These are phyloP conservation scores for Ophiostoma tasmaniense DNA, from an alignment of 2,329 filamentous ascomycete genomes.

Conservation along the genomic window DNA sequence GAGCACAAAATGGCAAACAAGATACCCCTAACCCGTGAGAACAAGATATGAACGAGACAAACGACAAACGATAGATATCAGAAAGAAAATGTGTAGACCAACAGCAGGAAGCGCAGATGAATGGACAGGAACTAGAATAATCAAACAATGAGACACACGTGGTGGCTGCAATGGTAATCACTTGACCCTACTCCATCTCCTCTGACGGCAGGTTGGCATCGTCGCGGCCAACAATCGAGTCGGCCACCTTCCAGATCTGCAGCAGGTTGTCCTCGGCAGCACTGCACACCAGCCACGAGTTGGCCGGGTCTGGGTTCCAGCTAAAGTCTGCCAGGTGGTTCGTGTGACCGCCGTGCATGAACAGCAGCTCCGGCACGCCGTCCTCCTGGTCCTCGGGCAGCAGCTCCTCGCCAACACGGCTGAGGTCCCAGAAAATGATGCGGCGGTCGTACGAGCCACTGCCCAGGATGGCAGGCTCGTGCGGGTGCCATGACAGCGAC, in stretches of 20 bases:
- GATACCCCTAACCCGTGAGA: not conserved
- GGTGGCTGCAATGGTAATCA: not conserved
- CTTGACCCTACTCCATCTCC: slow-evolving; percentile 53
- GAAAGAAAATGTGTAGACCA: not conserved
- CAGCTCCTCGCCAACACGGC: slow-evolving; percentile 86
- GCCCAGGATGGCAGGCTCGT: slow-evolving; percentile 77
- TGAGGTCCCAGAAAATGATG: slow-evolving; percentile 94
- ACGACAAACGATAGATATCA: not conserved
- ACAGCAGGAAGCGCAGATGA: not conserved
- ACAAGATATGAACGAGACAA: slow-evolving; percentile 1
- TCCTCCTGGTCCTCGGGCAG: slow-evolving; percentile 91
- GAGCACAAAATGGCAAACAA: not conserved
- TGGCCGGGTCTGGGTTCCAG: slow-evolving; percentile 91
- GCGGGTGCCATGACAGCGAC: slow-evolving; percentile 89
- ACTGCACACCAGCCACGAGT: slow-evolving; percentile 92
- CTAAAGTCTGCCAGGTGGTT: slow-evolving; percentile 95
- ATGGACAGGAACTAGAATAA: not conserved
- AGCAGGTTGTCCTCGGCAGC: slow-evolving; percentile 95
- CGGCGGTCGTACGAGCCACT: slow-evolving; percentile 89
- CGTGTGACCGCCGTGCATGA: slow-evolving; percentile 98
- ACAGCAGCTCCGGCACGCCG: slow-evolving; percentile 89
- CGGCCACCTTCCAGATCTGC: slow-evolving; percentile 85
- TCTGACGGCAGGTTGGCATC: slow-evolving; percentile 66
- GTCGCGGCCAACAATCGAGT: slow-evolving; percentile 72
- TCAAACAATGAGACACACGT: not conserved